phyloP scores from a whole-genome alignment of 768 basidiomycete species.

The Pleurotus tuoliensis region DNA sequence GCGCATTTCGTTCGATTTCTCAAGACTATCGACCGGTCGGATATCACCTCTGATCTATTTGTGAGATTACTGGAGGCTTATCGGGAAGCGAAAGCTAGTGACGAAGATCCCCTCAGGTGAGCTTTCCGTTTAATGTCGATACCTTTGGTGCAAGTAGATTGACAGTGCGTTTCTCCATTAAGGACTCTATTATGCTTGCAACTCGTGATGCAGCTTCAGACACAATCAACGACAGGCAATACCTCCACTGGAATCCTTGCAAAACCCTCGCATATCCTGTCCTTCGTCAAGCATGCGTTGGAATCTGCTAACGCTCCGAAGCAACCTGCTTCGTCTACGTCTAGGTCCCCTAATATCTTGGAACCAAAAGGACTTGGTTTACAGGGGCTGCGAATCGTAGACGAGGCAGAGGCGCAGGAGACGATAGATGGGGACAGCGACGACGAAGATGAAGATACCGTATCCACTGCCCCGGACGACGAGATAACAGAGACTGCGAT shows the following conservation, averaged over 20 bases:
- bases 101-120: constrained; percentile 52
- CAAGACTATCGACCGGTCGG: constrained; percentile 59
- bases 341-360: constrained; percentile 21
- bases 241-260: constrained; percentile 52
- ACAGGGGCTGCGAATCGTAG: constrained; percentile 30
- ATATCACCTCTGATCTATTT: constrained; percentile 72
- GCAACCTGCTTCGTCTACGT: constrained; percentile 17
- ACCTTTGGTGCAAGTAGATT: not conserved
- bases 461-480: constrained; percentile 38
- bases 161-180: not conserved
- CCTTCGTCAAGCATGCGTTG: constrained; percentile 79
- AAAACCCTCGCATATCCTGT: constrained; percentile 71
- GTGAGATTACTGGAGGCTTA: constrained; percentile 72
- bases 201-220: constrained; percentile 78
- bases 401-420: constrained; percentile 41
- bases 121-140: constrained; percentile 3
- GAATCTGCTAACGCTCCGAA: constrained; percentile 30
- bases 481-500: constrained; percentile 77
- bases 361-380: constrained; percentile 2
- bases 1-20: constrained; percentile 62
- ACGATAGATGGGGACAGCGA: constrained; percentile 44
- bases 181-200: constrained; percentile 76
- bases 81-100: constrained; percentile 37
- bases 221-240: constrained; percentile 52
- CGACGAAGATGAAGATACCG: constrained; percentile 40